Percentiles rank a stretch among this genome's conserved stretches.
phyloP scores from a whole-genome alignment of 257 asterid species.

The Eucommia ulmoides region DNA sequence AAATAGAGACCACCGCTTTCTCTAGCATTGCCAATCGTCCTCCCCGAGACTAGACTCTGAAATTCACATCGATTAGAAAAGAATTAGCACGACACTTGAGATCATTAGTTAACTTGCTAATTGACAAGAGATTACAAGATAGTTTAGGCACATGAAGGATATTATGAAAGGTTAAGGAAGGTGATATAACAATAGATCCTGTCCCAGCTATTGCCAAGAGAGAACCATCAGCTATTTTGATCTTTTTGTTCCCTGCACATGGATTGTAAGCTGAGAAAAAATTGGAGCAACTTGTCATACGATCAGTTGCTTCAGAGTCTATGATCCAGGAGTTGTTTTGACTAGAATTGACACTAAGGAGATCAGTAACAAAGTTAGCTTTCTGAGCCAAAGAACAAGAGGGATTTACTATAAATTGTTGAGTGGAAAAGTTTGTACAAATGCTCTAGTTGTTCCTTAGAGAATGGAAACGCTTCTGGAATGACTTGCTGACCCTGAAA shows the following conservation, averaged over 20 bases:
- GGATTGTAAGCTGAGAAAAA: neutral
- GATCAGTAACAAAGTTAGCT: neutral
- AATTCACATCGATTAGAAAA: no score
- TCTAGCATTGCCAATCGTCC: no score
- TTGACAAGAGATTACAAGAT: no score
- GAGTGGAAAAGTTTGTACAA: neutral
- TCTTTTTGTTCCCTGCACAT: conserved; percentile 1
- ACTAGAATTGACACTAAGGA: neutral
- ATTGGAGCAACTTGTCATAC: neutral
- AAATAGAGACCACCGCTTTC: no score
- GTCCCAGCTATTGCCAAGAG: neutral
- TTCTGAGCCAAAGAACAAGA: neutral
- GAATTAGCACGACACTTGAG: no score
- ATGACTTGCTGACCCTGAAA: neutral
- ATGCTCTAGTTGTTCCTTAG: neutral
- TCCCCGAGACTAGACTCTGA: no score
- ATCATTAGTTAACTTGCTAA: no score
- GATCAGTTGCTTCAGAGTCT: neutral
- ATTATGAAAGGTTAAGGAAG: neutral
- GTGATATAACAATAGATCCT: neutral
- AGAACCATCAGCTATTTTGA: neutral
- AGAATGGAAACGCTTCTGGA: neutral
- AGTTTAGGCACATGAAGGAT: no score
- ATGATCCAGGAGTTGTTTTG: neutral
- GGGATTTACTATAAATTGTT: neutral